Conservation (phyloP, 140 eudicot genomes). For the Flaveria floridana region DNA sequence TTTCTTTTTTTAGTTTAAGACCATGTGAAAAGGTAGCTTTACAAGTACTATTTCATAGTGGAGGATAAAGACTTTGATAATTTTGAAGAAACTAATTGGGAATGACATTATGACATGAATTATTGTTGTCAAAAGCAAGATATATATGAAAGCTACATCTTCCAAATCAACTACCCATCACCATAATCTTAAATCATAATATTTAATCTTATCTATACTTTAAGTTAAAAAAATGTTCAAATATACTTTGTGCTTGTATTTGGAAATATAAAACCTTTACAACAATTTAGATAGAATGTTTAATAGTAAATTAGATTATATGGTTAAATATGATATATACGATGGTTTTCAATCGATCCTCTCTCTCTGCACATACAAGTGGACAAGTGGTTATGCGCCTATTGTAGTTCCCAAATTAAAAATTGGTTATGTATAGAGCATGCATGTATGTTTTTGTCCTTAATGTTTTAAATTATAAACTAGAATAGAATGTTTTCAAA, state of each 20-base stretch:
- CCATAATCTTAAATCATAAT: background rate
- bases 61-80: slow-evolving; percentile 19
- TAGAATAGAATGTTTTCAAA: background rate
- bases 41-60: slow-evolving; percentile 40
- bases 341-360: too few relatives aligned
- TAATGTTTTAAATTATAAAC: background rate
- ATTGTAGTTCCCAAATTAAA: background rate
- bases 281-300: too few relatives aligned
- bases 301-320: too few relatives aligned
- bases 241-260: background rate
- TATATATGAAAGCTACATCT: slow-evolving; percentile 32
- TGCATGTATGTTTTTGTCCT: too few relatives aligned
- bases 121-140: slow-evolving; percentile 41
- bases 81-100: slow-evolving; percentile 34
- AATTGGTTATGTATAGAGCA: background rate
- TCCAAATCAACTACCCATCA: slow-evolving; percentile 13
- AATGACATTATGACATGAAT: slow-evolving; percentile 36
- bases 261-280: background rate
- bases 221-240: background rate
- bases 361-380: too few relatives aligned
- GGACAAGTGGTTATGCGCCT: background rate
- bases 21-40: slow-evolving; percentile 44
- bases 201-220: slow-evolving; percentile 18
- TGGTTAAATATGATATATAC: too few relatives aligned
- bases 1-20: slow-evolving; percentile 30